Percentiles rank a stretch among this genome's conserved stretches.
These are phyloP conservation scores for Baudoinia panamericana DNA, from an alignment of 495 filamentous ascomycete species.

Conservation along the genomic window DNA sequence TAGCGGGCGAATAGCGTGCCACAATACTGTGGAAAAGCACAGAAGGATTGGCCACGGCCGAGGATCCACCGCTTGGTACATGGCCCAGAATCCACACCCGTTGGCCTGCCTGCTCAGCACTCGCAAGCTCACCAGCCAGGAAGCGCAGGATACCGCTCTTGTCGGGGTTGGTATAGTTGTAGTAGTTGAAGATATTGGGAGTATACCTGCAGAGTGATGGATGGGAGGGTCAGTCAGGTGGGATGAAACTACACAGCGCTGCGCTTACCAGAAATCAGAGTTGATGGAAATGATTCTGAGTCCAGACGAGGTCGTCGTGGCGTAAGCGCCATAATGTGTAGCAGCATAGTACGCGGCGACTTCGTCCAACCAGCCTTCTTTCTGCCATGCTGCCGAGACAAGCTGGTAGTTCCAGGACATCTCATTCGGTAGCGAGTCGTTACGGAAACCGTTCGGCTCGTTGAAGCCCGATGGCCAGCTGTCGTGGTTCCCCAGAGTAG, in stretches of 20 bases:
- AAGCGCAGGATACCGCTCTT: slow-evolving; percentile 39
- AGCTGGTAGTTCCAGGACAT: slow-evolving; percentile 41
- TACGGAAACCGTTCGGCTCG: slow-evolving; percentile 6
- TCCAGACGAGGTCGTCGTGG: slow-evolving; percentile 36
- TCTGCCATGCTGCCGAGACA: slow-evolving; percentile 38
- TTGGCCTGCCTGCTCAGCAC: slow-evolving; percentile 39
- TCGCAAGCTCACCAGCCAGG: slow-evolving; percentile 39
- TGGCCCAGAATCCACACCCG: slow-evolving; percentile 46
- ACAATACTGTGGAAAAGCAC: slow-evolving; percentile 46
- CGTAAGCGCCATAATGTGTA: slow-evolving; percentile 41
- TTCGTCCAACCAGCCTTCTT: slow-evolving; percentile 39
- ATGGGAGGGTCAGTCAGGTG: no score
- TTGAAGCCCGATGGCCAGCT: slow-evolving; percentile 9
- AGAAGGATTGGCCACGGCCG: slow-evolving; percentile 38
- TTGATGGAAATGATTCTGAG: slow-evolving; percentile 42
- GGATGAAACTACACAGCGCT: no score
- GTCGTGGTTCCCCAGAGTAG: slow-evolving; percentile 15
- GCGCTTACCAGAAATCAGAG: slow-evolving; percentile 43
- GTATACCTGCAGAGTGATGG: no score
- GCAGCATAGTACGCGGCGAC: slow-evolving; percentile 32
- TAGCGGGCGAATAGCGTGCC: slow-evolving; percentile 42
- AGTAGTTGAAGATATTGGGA: slow-evolving; percentile 35
- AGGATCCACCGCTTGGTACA: slow-evolving; percentile 37
- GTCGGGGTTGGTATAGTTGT: slow-evolving; percentile 39
- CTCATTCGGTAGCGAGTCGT: neutral